Evolutionary conservation across 1,284 basidiomycete species (phyloP), one percentile per base, ranked within the genome.

Genomic region (Ceratorhiza oryzae-sativae): DNA sequence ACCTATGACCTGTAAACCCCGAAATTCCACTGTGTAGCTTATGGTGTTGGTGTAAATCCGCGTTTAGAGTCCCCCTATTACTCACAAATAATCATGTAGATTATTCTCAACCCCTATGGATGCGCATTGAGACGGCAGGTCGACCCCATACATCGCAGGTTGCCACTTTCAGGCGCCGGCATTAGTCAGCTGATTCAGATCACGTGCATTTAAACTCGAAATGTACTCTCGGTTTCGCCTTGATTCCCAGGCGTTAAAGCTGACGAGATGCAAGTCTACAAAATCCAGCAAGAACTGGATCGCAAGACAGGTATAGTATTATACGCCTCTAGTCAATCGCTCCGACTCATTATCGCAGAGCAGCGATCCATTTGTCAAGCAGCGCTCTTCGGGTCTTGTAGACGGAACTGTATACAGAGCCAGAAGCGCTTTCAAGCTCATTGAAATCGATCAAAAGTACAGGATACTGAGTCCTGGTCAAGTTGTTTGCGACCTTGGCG

Each of bases 391-490:
- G 0, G 42, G 42, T n/a, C 30, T 18, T 0, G 59, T 55, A 5
- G 56, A 55, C 39, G 59, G 45, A 10, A 72, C 78, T 70, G 82
- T 84, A 1, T 94, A 87, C 79, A 88, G 92, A 45, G 89, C 94
- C 0, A 88, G 94, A 71, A 90, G 92, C 23, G 92, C 93, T 1
- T 94, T 92, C 84, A 96, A 96, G 81, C 86, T 96, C 23, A 78
- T 91, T 70, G 90, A 93, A 78, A 86, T 94, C 72, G 83, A 91
- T 77, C 79, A 83, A 1, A 80, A 83, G 55, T 87, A 82, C 77
- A 81, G 81, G 34, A 56, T 79, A 15, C 86, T 94, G 72, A 9
- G 83, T 41, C 51, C 87, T 72, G 85, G 90, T 0, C 80, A 79
- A 3, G 83, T 86, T 23, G 88, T 95, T 0, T 87, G 95, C 1